A percentile compares a stretch with the other conserved stretches of the same genome.
phyloP scores from a whole-genome alignment of 2,329 filamentous ascomycete species.

The Celoporthe dispersa region DNA sequence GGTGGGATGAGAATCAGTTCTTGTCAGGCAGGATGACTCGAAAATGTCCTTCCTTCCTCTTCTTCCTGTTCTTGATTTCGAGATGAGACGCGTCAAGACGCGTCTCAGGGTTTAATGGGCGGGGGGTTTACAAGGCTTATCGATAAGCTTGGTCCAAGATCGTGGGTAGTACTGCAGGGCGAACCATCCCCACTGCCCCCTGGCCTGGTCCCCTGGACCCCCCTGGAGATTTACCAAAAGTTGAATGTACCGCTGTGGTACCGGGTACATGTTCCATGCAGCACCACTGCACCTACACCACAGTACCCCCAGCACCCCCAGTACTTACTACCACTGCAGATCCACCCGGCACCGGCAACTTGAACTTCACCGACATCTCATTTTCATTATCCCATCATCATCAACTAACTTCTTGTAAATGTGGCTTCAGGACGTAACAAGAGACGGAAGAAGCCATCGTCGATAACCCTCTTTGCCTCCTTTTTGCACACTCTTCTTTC shows the following conservation, averaged over 20 bases:
- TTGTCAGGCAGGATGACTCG: neutral
- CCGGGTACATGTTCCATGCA: neutral
- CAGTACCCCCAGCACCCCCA: neutral
- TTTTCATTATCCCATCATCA: conserved; percentile 1
- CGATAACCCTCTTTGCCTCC: neutral
- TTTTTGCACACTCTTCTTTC: neutral
- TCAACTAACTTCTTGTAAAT: neutral
- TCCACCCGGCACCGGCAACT: neutral
- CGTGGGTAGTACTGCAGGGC: neutral
- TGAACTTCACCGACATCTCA: conserved; percentile 11
- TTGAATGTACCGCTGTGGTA: neutral
- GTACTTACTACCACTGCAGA: neutral
- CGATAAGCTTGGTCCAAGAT: neutral
- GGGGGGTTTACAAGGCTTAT: neutral
- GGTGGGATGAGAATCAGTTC: neutral
- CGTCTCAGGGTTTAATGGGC: conserved; percentile 13
- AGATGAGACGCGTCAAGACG: conserved; percentile 26
- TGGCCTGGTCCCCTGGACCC: neutral
- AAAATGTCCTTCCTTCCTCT: too few species aligned
- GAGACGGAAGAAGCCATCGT: neutral
- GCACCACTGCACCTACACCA: neutral
- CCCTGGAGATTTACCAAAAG: neutral
- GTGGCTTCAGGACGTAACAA: neutral
- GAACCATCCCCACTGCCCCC: neutral
- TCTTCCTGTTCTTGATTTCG: neutral